Base-by-base conservation (phyloP, 129 eudicot genomes). In the Gnaphalium uliginosum region DNA sequence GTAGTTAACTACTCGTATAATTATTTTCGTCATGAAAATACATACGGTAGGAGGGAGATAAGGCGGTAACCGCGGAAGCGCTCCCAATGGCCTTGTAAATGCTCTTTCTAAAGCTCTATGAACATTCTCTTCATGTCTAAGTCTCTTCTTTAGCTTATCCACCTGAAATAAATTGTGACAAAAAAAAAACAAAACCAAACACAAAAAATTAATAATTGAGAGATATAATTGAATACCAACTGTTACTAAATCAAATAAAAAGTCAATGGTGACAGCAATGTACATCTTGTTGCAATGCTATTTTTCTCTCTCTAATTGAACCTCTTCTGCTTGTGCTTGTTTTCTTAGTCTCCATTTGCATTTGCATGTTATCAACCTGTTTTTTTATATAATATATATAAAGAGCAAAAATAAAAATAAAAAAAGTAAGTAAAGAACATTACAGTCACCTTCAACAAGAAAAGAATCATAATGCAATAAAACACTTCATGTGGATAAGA, bases 61-160 rank as follows among this genome's bases (percentile, higher is more conserved):
- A 25, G 98, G 96, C 23, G 98, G 98, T 58, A 93, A 93, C 41
- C 98, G 97, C 19, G 98, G 98, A 63, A 90, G 92, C 58, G 93
- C 86, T 39, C 98, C 98, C 59, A 90, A 58, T 14, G 98, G 98
- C 81, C 98, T 82, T 18, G 90, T 90, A 69, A 93, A 90, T 60
- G 98, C 98, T 75, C 98, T 89, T 64, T 88, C 93, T 74, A 93
- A 79, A 69, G 98, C 98, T 84, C 96, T 80, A 74, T 90, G 98
- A 74, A 93, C 96, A 81, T 91, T 90, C 77, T 93, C 98, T 82
- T 93, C 98, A 58, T 93, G 98, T 67, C 91, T 83, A 61, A 93
- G 98, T 79, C 82, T 88, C 83, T 88, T 85, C 84, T 81, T 93
- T n/a, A 93, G 86, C 84, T 87, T 93, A 69, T 93, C 97, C 66